Evolutionary conservation across 2,329 filamentous ascomycete genomes (phyloP), one percentile per base, ranked within the genome.

Genomic region (Cladosporium oxysporum): DNA sequence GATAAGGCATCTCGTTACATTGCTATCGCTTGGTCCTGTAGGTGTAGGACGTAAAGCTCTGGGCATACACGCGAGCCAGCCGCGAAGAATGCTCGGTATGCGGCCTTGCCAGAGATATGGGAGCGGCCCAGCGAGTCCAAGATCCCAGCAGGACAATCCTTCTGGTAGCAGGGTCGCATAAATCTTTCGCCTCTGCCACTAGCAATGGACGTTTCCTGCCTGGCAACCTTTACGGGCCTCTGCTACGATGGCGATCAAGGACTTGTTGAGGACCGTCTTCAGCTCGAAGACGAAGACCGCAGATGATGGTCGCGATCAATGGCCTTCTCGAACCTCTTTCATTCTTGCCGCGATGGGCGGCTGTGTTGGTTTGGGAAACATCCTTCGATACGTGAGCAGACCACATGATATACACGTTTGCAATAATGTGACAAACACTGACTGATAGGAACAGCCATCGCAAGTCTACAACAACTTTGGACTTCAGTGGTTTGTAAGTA

Each of bases 401-500:
- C 44, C 50, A n/a, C 49, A 14, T 3, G 29, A 7, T 11, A 16
- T 31, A 12, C 28, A 37, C 21, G 6, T 41, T 8, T 28, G 23
- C 18, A n/a, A 12, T 16, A n/a, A 12, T 16, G 18, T 2, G 12
- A 18, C 7, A 2, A n/a, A 16, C n/a, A 29, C 50, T 63, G 50
- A 63, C 31, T 18, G 4, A 29, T 10, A 8, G 12, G 26, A 23
- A 5, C 28, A 87, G 67, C 85, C 85, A 1, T 86, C 84, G 0
- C 82, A 85, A 50, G 81, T 86, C 1, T 87, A 85, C 80, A 87
- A 87, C 76, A 87, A 87, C 72, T 80, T 85, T 65, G 85, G 85
- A 2, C 77, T 87, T 4, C 85, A 87, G 70, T 87, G 85, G 85
- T 87, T 86, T 72, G 82, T 87, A 21, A 55, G 52, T n/a, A 47